Percentiles rank a stretch among this genome's conserved stretches.
phyloP scores from a whole-genome alignment of 1,284 basidiomycete species.

The Omphalotus olearius region DNA sequence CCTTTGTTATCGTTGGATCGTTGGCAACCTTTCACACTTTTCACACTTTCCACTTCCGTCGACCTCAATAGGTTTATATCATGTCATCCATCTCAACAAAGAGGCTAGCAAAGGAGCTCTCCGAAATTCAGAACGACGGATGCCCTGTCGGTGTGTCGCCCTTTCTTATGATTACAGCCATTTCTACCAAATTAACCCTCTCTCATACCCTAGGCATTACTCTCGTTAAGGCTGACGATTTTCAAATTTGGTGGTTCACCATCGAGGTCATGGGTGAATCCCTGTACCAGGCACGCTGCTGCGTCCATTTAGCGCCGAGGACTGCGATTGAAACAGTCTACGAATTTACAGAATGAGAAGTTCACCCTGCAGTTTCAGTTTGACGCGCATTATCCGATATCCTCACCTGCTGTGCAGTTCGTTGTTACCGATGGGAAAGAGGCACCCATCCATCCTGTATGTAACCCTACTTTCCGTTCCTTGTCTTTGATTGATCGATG shows the following conservation, averaged over 20 bases:
- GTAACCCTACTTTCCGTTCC: conserved; percentile 24
- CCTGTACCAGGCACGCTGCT: conserved; percentile 53
- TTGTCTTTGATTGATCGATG: conserved; percentile 6
- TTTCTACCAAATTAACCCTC: not conserved
- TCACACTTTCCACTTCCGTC: not conserved
- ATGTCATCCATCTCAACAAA: conserved; percentile 66
- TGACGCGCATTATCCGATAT: conserved; percentile 73
- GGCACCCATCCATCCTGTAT: conserved; percentile 71
- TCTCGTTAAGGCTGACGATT: conserved; percentile 68
- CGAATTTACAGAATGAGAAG: conserved; percentile 53
- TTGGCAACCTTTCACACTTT: not conserved
- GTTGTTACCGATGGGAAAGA: conserved; percentile 57
- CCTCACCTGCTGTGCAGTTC: conserved; percentile 80
- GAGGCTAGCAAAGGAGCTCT: conserved; percentile 69
- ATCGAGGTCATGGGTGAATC: conserved; percentile 79
- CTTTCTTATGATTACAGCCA: not conserved
- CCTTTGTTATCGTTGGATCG: conserved; percentile 14
- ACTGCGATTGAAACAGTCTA: not conserved
- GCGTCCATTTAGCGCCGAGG: conserved; percentile 2
- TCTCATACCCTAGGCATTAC: conserved; percentile 50
- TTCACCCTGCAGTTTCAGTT: conserved; percentile 78
- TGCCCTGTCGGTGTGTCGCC: conserved; percentile 61
- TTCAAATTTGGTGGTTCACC: conserved; percentile 67
- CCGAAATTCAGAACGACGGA: conserved; percentile 64
- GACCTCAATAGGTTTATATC: not conserved